Conservation (phyloP, 1,284 basidiomycete genomes). For the Cutaneotrichosporon arboriforme region DNA sequence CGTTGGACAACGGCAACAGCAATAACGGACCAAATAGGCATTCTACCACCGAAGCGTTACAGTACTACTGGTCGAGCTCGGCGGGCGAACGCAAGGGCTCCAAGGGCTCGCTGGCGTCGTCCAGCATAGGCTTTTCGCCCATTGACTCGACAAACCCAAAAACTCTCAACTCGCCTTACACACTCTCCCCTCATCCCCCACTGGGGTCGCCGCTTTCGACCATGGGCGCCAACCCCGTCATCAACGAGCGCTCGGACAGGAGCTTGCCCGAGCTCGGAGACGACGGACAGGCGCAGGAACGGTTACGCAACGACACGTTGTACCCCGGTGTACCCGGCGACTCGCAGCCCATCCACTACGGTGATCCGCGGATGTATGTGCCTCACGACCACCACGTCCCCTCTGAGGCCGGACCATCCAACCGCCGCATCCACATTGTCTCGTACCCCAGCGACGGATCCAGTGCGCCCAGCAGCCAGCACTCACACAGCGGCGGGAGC, state of each 20-base stretch:
- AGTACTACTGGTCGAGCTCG: conserved; percentile 41
- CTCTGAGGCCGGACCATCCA: conserved; percentile 7
- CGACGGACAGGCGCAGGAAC: conserved; percentile 3
- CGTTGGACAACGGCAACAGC: neutral
- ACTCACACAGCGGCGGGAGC: no score
- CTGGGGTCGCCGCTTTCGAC: neutral
- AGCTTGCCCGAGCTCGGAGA: conserved; percentile 10
- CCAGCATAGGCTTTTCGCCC: conserved; percentile 24
- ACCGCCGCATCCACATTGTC: conserved; percentile 19
- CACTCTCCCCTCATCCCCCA: conserved; percentile 11
- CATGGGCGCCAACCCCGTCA: neutral
- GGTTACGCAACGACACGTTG: no score
- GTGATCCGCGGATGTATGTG: neutral
- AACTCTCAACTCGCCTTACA: conserved; percentile 15
- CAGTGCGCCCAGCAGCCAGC: neutral
- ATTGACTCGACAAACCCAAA: conserved; percentile 8
- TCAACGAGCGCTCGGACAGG: neutral
- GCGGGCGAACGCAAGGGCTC: conserved; percentile 40
- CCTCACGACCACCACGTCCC: neutral
- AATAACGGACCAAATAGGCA: conserved; percentile 12
- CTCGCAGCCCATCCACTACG: no score
- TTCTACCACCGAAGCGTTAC: conserved; percentile 37
- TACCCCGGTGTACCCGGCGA: no score
- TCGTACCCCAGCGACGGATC: conserved; percentile 13
- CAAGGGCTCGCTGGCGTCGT: conserved; percentile 17